Base-by-base conservation (phyloP, 139 green algal genomes). In the Asterochloris sp. region DNA sequence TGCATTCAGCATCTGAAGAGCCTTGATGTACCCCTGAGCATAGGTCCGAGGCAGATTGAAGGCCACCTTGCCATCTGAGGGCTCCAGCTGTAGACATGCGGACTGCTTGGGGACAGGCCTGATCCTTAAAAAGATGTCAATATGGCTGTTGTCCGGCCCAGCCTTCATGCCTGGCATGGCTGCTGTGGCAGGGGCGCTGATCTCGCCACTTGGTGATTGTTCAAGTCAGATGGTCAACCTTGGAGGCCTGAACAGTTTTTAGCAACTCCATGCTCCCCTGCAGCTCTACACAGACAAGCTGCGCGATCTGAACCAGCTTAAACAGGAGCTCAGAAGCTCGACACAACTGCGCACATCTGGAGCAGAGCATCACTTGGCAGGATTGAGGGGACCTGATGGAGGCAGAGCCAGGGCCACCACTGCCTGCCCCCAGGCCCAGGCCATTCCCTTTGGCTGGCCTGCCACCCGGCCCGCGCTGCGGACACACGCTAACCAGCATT, bases 401-500 rank as follows among this genome's bases (percentile, higher is more conserved):
- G 21, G 64, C 62, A 66, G 83, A 83, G n/a, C 23, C 27, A 28
- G 27, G 63, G 13, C 62, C 24, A 27, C 73, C 73, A 21, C 60
- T 62, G 64, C 82, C 84, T 62, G 83, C 83, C 19, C 85, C 87
- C 10, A 28, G 81, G 27, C 91, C 91, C 12, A 80, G 88, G 54
- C 85, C 83, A 8, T 93, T 95, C 73, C 90, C 90, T 1, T 85
- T 87, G 24, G n/a, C 78, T 9, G 89, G 88, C 10, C 77, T 85
- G 13, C 76, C 86, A 19, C 92, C 93, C 9, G 93, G 93, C 0
- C 92, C 93, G 19, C 82, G 96, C 74, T 99, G 96, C 74, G 96
- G 96, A 4, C 96, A 99, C 87, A 98, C 95, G 10, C 89, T 99
- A 12, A 98, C 96, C 4, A 89, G 94, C 12, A 93, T 98, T 62